Conservation (phyloP, 2,329 filamentous ascomycete species). For the Exophiala calicioides region DNA sequence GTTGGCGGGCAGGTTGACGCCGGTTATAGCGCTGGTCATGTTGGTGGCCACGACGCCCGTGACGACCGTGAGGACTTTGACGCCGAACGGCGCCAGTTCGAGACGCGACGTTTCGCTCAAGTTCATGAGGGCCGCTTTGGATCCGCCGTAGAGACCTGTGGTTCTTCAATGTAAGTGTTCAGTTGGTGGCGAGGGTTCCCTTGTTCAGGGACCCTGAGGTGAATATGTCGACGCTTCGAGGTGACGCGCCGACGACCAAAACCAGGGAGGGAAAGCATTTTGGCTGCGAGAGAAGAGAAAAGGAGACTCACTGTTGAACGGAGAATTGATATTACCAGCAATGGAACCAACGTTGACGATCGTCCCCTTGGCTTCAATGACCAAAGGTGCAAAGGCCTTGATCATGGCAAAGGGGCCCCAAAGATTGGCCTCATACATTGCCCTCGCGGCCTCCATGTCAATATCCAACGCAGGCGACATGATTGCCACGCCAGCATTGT, state of each 20-base stretch:
- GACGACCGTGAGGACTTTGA: conserved; percentile 54
- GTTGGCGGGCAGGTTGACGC: neutral
- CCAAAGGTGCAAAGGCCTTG: conserved; percentile 40
- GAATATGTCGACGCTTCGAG: too few relatives aligned
- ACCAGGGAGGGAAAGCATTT: too few relatives aligned
- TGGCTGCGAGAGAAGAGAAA: too few relatives aligned
- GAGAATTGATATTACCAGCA: too few relatives aligned
- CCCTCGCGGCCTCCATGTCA: conserved; percentile 36
- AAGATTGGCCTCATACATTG: conserved; percentile 45
- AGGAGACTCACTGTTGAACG: too few relatives aligned
- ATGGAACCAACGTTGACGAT: conserved; percentile 31
- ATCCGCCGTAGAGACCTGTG: conserved; percentile 59
- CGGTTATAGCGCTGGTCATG: conserved; percentile 46
- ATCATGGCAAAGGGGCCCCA: conserved; percentile 41
- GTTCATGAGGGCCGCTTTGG: conserved; percentile 59
- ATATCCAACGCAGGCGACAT: conserved; percentile 40
- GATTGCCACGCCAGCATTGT: conserved; percentile 26
- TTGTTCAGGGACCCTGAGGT: too few relatives aligned
- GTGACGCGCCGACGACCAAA: too few relatives aligned
- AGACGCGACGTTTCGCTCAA: conserved; percentile 60
- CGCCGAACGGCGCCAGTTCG: conserved; percentile 39
- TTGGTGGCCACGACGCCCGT: conserved; percentile 62
- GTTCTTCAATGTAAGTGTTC: too few relatives aligned
- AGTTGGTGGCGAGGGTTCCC: too few relatives aligned
- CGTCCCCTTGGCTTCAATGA: conserved; percentile 32